Conservation (phyloP, 1,139 yeast species). For the Tardiomyces blankii region DNA sequence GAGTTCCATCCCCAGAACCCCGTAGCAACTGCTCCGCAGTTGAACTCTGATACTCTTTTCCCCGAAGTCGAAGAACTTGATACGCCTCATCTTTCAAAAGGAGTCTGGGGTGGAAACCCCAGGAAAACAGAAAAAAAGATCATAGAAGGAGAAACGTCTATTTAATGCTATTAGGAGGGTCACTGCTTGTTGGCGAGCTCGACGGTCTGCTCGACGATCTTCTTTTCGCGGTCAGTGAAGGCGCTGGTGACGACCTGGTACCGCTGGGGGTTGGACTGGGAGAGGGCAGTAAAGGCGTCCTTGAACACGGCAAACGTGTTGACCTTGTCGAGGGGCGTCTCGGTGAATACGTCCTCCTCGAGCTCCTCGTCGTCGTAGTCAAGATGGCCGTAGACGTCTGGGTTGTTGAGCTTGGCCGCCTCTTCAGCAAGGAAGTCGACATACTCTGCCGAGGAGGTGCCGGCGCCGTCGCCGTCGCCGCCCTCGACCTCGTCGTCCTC, state of each 20-base stretch:
- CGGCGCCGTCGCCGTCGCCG: slow-evolving; percentile 21
- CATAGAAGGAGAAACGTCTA: no score
- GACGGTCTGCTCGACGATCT: slow-evolving; percentile 13
- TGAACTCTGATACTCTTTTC: no score
- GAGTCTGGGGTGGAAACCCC: no score
- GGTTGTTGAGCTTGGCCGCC: slow-evolving; percentile 12
- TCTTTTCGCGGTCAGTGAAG: slow-evolving; percentile 26
- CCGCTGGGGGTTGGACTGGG: slow-evolving; percentile 18
- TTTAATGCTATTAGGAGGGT: no score
- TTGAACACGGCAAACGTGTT: slow-evolving; percentile 50
- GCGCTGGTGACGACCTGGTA: slow-evolving; percentile 19
- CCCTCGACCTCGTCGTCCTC: slow-evolving; percentile 32
- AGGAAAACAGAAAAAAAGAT: no score
- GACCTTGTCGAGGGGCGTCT: slow-evolving; percentile 64
- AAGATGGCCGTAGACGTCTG: slow-evolving; percentile 13
- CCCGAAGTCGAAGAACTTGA: no score
- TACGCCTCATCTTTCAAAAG: no score
- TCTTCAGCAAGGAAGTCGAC: slow-evolving; percentile 20
- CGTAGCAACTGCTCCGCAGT: no score
- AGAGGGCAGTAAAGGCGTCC: slow-evolving; percentile 30
- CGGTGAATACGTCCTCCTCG: slow-evolving; percentile 71
- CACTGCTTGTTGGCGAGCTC: background rate
- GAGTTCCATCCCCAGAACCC: no score
- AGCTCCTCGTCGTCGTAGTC: slow-evolving; percentile 45
- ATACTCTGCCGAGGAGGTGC: slow-evolving; percentile 28